Evolutionary conservation across 192 early-diverging fungal species (phyloP), one percentile per base, ranked within the genome.

Genomic region (Rhizophagus prolifer): DNA sequence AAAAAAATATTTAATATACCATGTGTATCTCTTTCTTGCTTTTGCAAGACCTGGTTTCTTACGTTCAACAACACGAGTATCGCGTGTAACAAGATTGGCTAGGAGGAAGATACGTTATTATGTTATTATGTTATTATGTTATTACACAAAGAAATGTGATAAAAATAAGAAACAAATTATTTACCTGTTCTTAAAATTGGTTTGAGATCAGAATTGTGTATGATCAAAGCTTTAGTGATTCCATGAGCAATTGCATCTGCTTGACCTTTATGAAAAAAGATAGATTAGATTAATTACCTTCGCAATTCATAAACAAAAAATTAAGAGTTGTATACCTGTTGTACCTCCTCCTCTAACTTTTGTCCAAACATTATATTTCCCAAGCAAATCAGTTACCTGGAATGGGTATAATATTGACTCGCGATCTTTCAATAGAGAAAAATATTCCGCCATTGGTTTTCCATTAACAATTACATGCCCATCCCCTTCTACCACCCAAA

Each of bases 1-100:
- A 38, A 16, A 36, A 19, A 44, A 28, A 50, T 25, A 70, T 70
- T 36, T 9, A 44, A 62, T 28, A 25, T 50, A 87, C 91, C 95
- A 96, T 23, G 93, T 93, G 83, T 93, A 93, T 85, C 91, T 92
- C 83, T 94, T 94, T 79, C 96, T 89, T n/a, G 95, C 94, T 86
- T 94, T 94, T 30, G 92, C 92, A 81, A 96, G 94, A 70, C 95
- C 95, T 44, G 95, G 93, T 93, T 98, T 98, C 84, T 98, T 98
- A 75, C 95, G 89, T 83, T 98, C 96, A 26, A 97, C 95, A 71
- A 89, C 88, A 78, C 93, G 87, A n/a, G 84, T 81, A 85, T 93
- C 91, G 30, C 88, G 81, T 9, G 79, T 80, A 50, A 94, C 90
- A 86, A 82, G 83, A 82, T 86, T 85, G 41, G 54, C 31, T 75